These are phyloP conservation scores for Telfairia occidentalis DNA, from an alignment of 331 rosid species.

Conservation along the genomic window DNA sequence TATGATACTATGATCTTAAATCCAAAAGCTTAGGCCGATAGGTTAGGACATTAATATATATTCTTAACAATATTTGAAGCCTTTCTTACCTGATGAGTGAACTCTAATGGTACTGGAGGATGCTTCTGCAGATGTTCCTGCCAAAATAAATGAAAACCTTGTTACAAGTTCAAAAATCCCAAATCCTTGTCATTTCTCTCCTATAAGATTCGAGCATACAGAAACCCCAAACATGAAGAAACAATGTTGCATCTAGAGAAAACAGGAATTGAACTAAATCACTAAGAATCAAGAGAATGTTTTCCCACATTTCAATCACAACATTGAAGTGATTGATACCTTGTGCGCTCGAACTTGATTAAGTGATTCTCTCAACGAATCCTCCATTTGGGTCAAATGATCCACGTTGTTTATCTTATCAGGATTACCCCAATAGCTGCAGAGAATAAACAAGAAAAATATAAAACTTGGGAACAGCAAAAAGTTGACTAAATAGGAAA, in stretches of 20 bases:
- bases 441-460: conserved; percentile 16
- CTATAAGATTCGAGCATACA: background rate
- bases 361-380: conserved; percentile 59
- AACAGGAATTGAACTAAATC: background rate
- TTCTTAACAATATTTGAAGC: background rate
- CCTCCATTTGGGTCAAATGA: conserved; percentile 56
- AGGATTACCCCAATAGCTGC: conserved; percentile 49
- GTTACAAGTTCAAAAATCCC: background rate
- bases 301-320: background rate
- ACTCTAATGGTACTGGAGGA: conserved; percentile 56
- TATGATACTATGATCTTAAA: background rate
- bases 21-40: background rate
- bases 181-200: background rate
- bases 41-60: background rate
- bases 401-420: conserved; percentile 51
- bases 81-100: conserved; percentile 58
- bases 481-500: background rate
- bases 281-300: background rate
- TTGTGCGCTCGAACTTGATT: conserved; percentile 44
- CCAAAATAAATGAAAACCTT: conserved; percentile 10
- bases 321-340: conserved; percentile 27
- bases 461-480: conserved; percentile 1
- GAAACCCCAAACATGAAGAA: background rate
- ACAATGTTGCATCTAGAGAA: background rate
- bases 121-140: conserved; percentile 72